phyloP scores from a whole-genome alignment of 768 basidiomycete genomes.

The Lactarius evosmus region DNA sequence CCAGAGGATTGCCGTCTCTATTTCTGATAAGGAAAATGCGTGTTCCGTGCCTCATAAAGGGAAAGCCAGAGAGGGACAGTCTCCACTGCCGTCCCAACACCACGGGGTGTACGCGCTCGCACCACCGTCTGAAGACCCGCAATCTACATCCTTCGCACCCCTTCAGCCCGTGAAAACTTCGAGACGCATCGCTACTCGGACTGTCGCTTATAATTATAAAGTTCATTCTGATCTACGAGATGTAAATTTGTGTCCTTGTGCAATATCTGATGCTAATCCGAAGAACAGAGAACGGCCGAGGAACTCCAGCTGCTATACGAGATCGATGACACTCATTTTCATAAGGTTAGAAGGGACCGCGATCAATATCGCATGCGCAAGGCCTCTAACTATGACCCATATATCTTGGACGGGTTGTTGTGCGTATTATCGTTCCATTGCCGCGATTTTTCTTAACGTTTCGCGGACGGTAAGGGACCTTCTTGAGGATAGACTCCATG shows the following conservation, averaged over 20 bases:
- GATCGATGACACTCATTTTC: conserved; percentile 7
- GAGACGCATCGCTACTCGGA: not conserved
- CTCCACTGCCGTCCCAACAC: not conserved
- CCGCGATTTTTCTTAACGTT: not conserved
- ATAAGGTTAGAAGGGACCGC: conserved; percentile 7
- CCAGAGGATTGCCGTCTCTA: not conserved
- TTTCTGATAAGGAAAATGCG: conserved; percentile 17
- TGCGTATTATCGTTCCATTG: not conserved
- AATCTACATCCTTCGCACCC: not conserved
- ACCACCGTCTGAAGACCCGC: not conserved
- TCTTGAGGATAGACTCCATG: conserved; percentile 39
- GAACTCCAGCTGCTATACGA: conserved; percentile 16
- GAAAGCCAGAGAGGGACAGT: conserved; percentile 11
- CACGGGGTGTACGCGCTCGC: not conserved
- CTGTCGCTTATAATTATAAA: not conserved
- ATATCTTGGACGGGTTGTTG: conserved; percentile 13
- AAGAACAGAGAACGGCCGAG: conserved; percentile 1
- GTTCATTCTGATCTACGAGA: conserved; percentile 17
- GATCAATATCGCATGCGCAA: conserved; percentile 18
- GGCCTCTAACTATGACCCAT: conserved; percentile 8
- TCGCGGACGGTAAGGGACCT: conserved; percentile 30
- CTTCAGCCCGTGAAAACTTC: not conserved
- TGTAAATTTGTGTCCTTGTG: conserved; percentile 4
- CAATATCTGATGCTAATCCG: conserved; percentile 1
- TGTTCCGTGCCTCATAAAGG: conserved; percentile 5